Evolutionary conservation across 306 rosid species (phyloP), one percentile per base, ranked within the genome.

Genomic region (Casuarina glauca): DNA sequence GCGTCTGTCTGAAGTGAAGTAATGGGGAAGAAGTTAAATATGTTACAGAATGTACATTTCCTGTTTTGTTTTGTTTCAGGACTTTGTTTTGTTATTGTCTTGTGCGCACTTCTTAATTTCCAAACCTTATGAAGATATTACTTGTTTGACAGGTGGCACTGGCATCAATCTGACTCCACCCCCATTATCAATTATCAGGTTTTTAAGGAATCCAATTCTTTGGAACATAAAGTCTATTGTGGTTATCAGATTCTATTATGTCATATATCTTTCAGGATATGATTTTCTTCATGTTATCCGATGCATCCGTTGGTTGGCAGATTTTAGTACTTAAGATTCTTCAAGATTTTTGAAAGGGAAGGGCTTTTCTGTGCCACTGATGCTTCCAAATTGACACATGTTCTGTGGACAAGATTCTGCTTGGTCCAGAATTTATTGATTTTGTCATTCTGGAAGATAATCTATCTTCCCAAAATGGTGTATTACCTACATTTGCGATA

Each of bases 111-210:
- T 10, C n/a, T 64, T 64, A 38, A 17, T 64, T 39, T 64, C 70
- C n/a, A 16, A 39, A 42, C 55, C 48, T 15, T 67, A 74, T 46
- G 41, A 54, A 74, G 64, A 55, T 80, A 63, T 76, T 85, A 15
- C 75, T 80, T 78, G 5, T 69, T 80, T 84, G 74, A 75, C 88
- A 94, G 98, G 98, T 83, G 98, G 98, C 67, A 94, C 98, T 55
- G 98, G 98, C 86, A 92, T 92, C 88, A 94, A 94, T 88, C 86
- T 94, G 71, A 94, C 98, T 84, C 98, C 98, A 36, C 98, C 98
- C 78, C 98, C 98, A 7, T 83, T 62, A 67, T 85, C 96, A 48
- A 94, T 94, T 45, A 88, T 94, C 74, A 92, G 98, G 98, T 94
- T 83, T 39, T 82, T 73, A 19, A 36, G 62, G 6, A 73, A 57